Base-by-base conservation (phyloP, 768 basidiomycete genomes). In the Cyathus striatus region DNA sequence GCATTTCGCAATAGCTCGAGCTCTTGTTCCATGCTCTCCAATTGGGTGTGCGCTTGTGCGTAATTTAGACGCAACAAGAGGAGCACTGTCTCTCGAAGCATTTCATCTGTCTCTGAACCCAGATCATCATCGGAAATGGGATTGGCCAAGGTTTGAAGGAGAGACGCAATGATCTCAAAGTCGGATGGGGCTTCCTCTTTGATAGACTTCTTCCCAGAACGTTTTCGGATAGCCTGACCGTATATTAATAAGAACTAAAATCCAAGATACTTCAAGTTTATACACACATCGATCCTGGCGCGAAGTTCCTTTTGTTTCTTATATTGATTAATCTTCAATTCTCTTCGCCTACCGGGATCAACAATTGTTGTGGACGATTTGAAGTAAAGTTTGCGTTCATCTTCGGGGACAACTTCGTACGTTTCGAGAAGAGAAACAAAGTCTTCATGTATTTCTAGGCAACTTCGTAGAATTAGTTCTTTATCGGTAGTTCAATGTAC, bases 261-360 rank as follows among this genome's bases (percentile, higher is more conserved):
- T 18, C 45, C 23, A 38, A 25, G 12, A 45, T 34, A 10, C 23
- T 23, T 24, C 4, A 32, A 25, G n/a, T 21, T 26, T 7, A 1
- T 16, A 57, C 64, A 38, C 42, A 88, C 90, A 64, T 90, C 77
- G 21, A 97, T 78, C 44, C 75, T 75, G 16, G 64, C 62, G 42
- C 80, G 76, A 22, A 97, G 63, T 25, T 87, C 85, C 61, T 89
- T 94, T 63, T 95, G 92, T 44, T 79, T 76, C 61, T 84, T 82
- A 61, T 81, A 97, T 57, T 94, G 93, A 47, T 79, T 82, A 49
- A 99, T 96, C 69, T 96, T 99, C 24, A 83, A 60, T 50, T 95
- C 92, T 51, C 96, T 68, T 43, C 86, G 73, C 55, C 75, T 78
- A 1, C 79, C 75, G 16, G 83, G 76, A 59, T 97, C 86, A 7